phyloP scores from a whole-genome alignment of 2,329 filamentous ascomycete species.

The Aspergillus niger region DNA sequence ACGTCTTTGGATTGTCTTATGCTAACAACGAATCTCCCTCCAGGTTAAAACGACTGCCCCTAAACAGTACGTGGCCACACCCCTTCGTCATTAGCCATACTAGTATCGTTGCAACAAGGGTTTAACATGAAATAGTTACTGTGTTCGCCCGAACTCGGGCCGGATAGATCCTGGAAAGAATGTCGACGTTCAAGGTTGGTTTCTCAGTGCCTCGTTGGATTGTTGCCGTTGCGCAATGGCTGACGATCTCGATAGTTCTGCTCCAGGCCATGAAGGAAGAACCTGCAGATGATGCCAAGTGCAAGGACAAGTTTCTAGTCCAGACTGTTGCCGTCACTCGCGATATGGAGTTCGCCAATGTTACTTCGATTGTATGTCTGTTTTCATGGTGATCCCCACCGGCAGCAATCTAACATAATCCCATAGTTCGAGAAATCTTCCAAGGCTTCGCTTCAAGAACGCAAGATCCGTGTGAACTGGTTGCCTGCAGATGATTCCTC shows the following conservation, averaged over 20 bases:
- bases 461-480: slow-evolving; percentile 93
- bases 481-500: slow-evolving; percentile 62
- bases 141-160: slow-evolving; percentile 94
- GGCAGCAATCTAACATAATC: slow-evolving; percentile 10
- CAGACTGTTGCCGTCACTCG: slow-evolving; percentile 83
- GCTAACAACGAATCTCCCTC: slow-evolving; percentile 27
- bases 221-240: slow-evolving; percentile 10
- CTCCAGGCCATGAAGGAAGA: slow-evolving; percentile 98
- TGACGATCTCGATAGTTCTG: slow-evolving; percentile 64
- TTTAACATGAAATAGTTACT: slow-evolving; percentile 68
- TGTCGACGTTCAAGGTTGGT: slow-evolving; percentile 86
- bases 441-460: slow-evolving; percentile 81
- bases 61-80: slow-evolving; percentile 75
- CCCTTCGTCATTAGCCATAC: slow-evolving; percentile 2
- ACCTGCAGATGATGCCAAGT: slow-evolving; percentile 80
- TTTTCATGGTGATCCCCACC: slow-evolving; percentile 22
- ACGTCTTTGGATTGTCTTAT: slow-evolving; percentile 11
- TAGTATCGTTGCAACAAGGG: slow-evolving; percentile 10
- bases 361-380: slow-evolving; percentile 73
- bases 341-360: slow-evolving; percentile 80
- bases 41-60: slow-evolving; percentile 99
- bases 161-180: slow-evolving; percentile 86
- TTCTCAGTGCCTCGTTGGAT: background rate
- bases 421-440: slow-evolving; percentile 72
- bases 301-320: slow-evolving; percentile 96